These are phyloP conservation scores for Talinum fruticosum DNA, from an alignment of 148 eudicot genomes.

Conservation along the genomic window DNA sequence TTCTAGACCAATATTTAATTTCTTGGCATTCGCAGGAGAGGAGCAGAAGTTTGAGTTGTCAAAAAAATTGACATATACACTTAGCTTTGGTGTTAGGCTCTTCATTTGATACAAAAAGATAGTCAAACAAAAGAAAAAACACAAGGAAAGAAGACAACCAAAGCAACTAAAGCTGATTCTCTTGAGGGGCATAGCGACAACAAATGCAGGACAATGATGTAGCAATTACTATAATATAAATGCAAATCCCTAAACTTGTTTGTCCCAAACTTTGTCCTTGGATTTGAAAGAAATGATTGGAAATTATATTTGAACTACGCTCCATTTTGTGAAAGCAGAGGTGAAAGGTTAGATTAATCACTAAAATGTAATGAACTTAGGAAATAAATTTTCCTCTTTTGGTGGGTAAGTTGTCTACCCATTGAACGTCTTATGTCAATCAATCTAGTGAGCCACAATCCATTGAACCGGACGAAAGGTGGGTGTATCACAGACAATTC, in stretches of 20 bases:
- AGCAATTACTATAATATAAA: neutral
- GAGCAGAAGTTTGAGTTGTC: neutral
- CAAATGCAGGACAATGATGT: neutral
- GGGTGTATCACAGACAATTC: too few relatives aligned
- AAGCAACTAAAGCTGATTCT: neutral
- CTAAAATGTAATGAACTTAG: neutral
- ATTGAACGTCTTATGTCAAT: too few relatives aligned
- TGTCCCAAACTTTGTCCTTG: neutral
- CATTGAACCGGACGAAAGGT: too few relatives aligned
- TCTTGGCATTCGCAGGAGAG: neutral
- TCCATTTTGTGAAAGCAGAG: neutral
- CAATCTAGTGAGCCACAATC: too few relatives aligned
- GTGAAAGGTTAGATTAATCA: neutral
- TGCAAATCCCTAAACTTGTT: neutral
- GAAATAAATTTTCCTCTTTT: too few relatives aligned
- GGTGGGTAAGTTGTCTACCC: too few relatives aligned
- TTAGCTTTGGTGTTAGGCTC: neutral
- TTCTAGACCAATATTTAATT: neutral
- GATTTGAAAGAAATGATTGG: neutral
- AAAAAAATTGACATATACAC: neutral
- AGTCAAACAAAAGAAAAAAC: neutral
- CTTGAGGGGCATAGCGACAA: neutral
- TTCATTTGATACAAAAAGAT: neutral
- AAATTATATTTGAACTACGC: neutral
- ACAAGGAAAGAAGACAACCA: neutral